Evolutionary conservation across 2,329 filamentous ascomycete genomes (phyloP), one percentile per base, ranked within the genome.

Genomic region (Colletotrichum musicola): DNA sequence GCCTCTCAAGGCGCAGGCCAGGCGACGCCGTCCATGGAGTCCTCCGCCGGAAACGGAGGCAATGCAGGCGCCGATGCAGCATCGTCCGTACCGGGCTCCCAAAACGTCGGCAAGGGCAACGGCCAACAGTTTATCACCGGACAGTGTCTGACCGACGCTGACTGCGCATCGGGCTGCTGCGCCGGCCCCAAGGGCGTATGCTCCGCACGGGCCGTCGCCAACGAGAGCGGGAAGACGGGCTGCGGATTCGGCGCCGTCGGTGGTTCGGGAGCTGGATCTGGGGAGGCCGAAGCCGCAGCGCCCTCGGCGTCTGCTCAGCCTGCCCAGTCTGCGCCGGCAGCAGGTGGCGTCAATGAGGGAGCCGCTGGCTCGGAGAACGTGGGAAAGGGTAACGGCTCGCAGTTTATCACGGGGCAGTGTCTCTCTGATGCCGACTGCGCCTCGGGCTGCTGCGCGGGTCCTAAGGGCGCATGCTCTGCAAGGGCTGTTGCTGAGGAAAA

Each of bases 41-140:
- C 46, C n/a, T 40, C 65, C 4, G 53, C 49, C 1, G 62, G 46
- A 4, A 22, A 54, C 4, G 59, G 62, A 54, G 27, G 40, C 2
- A 62, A 46, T n/a, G 13, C 40, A n/a, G 40, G 40, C 20, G 40
- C 63, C 1, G n/a, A 20, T 3, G 16, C 44, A 14, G 62, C 35
- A n/a, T 22, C 57, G 6, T 47, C 56, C 0, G 47, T 60, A 0
- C 51, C 70, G 0, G 73, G 72, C 4, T 65, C 61, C 4, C 56
- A 70, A 62, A 79, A 79, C 59, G 66, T 77, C 27, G 77, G 77
- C 46, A 77, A 77, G 56, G 77, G 75, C 27, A 51, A 69, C 7
- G 77, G 74, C 16, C 54, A 50, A 4, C 78, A 80, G 68, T 79
- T 79, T 71, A 78, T 79, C 67, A 77, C 77, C 4, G 78, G 78